phyloP scores from a whole-genome alignment of 495 filamentous ascomycete species.

The Daldinia bambusicola region DNA sequence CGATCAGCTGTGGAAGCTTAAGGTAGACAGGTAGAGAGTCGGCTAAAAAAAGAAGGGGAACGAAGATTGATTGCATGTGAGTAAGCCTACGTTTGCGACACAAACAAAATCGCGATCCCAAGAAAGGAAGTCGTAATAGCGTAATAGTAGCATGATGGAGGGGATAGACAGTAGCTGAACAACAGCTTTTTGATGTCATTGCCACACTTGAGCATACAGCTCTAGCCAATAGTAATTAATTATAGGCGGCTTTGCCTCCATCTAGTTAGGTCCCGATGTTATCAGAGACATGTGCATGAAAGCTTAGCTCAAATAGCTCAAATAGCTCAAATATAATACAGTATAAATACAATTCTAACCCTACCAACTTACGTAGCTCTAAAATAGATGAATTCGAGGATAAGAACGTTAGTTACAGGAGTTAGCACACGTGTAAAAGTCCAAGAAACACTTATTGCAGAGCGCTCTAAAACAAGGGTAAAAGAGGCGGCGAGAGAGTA shows the following conservation, averaged over 20 bases:
- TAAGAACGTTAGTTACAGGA: background rate
- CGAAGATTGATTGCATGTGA: background rate
- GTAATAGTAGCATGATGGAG: no score
- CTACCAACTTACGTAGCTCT: background rate
- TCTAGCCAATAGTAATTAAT: constrained; percentile 14
- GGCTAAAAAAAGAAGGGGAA: no score
- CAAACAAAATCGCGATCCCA: background rate
- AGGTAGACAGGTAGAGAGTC: background rate
- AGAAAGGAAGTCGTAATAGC: no score
- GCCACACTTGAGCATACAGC: constrained; percentile 8
- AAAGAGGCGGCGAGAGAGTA: background rate
- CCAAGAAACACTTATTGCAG: background rate
- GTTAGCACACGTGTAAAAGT: background rate
- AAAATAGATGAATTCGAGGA: background rate
- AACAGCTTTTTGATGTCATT: constrained; percentile 30
- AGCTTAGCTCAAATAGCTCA: background rate
- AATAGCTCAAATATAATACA: no score
- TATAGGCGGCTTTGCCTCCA: background rate
- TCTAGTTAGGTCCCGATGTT: background rate
- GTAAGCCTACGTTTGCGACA: background rate
- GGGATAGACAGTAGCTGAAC: background rate
- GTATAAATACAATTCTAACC: no score
- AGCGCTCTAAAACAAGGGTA: background rate
- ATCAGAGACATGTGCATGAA: background rate
- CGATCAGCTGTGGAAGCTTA: no score